Percentiles rank a stretch among this genome's conserved stretches.
Conservation (phyloP, 139 green algal genomes). For the Chlamydomonas schloesseri region DNA sequence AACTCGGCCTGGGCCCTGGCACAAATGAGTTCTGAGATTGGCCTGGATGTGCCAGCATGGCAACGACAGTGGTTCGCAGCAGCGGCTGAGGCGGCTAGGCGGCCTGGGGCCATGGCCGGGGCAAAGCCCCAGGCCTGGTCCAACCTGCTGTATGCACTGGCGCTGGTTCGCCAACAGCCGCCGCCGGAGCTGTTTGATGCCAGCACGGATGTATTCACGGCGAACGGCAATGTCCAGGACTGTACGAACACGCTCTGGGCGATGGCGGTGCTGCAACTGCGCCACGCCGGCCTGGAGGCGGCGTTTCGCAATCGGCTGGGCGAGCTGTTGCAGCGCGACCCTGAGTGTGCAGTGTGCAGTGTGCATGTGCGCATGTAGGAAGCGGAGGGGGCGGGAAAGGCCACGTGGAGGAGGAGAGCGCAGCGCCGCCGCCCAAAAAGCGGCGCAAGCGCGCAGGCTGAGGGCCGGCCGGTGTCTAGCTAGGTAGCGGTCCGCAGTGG, state of each 20-base stretch:
- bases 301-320: not conserved
- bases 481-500: too few species aligned
- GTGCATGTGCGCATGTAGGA: too few species aligned
- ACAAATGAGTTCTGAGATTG: not conserved
- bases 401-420: too few species aligned
- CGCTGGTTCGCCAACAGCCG: not conserved
- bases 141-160: not conserved
- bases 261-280: not conserved
- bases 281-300: not conserved
- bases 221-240: not conserved
- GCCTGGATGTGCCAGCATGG: not conserved
- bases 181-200: not conserved
- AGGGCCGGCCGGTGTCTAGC: too few species aligned
- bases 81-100: not conserved
- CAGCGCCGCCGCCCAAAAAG: too few species aligned
- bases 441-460: too few species aligned
- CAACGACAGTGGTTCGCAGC: not conserved
- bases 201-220: too few species aligned
- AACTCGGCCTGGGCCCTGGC: slow-evolving; percentile 21
- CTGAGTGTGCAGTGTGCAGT: too few species aligned
- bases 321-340: not conserved
- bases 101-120: not conserved
- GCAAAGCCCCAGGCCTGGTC: not conserved
- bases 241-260: slow-evolving; percentile 1
- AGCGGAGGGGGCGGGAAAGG: too few species aligned